Base-by-base conservation (phyloP, 805 yeast genomes). In the Kodamaea laetipori region DNA sequence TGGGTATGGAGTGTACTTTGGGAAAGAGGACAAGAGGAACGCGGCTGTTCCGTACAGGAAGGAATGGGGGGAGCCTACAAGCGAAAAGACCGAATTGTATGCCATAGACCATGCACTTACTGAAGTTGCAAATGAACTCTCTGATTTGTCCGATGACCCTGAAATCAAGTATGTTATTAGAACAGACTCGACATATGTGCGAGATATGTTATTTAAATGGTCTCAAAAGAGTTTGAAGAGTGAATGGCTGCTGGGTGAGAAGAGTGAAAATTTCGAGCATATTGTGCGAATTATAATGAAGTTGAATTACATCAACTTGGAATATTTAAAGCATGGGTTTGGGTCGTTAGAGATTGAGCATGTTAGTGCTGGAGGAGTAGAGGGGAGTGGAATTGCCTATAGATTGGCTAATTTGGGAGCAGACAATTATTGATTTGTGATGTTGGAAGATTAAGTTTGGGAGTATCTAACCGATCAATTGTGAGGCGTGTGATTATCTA, bases 371-470 rank as follows among this genome's bases (percentile, higher is more conserved):
- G 62, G 71, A 12, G 90, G 87, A 1, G 63, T 67, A 26, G 60
- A 55, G 10, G 96, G 96, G 0, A 90, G 90, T 57, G 89, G 81
- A 47, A 68, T 58, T 55, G 97, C 96, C 0, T 96, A 90, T 57
- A 56, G 56, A 37, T 66, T 90, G 37, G 97, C 97, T 2, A 82
- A 75, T 44, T 41, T 51, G 5, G 53, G 51, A 9, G 41, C 35
- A 5, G 41, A 38, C 12, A 28, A 19, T 6, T 38, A 38, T 19
- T 27, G 15, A 27, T n/a, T 21, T n/a, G n/a, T n/a, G n/a, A n/a
- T n/a, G n/a, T n/a, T n/a, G n/a, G n/a, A n/a, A n/a, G n/a, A n/a
- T n/a, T n/a, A n/a, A n/a, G n/a, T n/a, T n/a, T n/a, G n/a, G n/a
- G n/a, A n/a, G n/a, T n/a, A n/a, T n/a, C n/a, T n/a, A n/a, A n/a